phyloP scores from a whole-genome alignment of 1,284 basidiomycete genomes.

The Trichosporon coremiiforme region DNA sequence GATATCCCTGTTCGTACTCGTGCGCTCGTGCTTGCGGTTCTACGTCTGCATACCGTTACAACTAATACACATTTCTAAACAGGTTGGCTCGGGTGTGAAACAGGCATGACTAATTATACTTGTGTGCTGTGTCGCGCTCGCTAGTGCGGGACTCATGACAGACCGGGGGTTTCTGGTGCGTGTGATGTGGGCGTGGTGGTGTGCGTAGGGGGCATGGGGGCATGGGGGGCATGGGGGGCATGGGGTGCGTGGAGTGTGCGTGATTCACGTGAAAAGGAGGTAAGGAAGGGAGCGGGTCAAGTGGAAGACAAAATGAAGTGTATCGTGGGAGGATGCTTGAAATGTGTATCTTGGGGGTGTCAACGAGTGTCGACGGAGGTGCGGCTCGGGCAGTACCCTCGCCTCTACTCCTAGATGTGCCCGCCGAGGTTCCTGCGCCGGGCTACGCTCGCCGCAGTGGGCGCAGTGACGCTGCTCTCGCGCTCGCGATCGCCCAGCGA shows the following conservation, averaged over 20 bases:
- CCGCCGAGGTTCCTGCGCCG: slow-evolving; percentile 22
- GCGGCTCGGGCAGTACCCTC: neutral
- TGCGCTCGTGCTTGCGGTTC: no score
- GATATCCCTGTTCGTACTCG: no score
- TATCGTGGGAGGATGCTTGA: no score
- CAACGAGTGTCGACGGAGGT: neutral
- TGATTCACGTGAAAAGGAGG: neutral
- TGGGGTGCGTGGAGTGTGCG: neutral
- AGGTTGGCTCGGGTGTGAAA: no score
- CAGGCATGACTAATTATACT: neutral
- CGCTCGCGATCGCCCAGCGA: neutral
- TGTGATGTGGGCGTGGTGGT: neutral
- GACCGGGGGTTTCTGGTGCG: no score
- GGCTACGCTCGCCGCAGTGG: slow-evolving; percentile 20
- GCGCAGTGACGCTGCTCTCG: slow-evolving; percentile 19
- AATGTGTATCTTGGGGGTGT: neutral
- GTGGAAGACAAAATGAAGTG: neutral
- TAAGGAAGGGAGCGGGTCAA: neutral
- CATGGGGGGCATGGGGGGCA: no score
- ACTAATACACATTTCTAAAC: neutral
- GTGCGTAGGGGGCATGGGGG: neutral
- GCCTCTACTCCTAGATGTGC: slow-evolving; percentile 19
- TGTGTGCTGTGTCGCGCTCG: neutral
- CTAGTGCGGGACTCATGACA: no score
- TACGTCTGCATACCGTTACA: neutral